Conservation (phyloP, 805 yeast species). For the Blastobotrys robertii region DNA sequence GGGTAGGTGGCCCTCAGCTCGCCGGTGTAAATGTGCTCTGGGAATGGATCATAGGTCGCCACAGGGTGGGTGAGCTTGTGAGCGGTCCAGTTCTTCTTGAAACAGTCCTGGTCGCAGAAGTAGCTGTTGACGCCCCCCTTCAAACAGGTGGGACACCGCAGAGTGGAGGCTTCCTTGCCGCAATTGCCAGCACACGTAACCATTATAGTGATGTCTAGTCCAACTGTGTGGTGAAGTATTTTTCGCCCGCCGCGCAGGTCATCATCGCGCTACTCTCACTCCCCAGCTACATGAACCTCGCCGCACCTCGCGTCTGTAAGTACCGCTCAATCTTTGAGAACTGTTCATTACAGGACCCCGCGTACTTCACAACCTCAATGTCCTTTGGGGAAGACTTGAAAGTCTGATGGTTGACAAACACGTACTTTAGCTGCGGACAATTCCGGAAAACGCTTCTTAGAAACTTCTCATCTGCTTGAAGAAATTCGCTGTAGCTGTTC, state of each 20-base stretch:
- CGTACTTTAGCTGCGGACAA: no score
- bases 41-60: slow-evolving; percentile 76
- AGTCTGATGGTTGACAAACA: no score
- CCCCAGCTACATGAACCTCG: no score
- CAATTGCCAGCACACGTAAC: slow-evolving; percentile 65
- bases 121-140: slow-evolving; percentile 52
- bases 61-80: slow-evolving; percentile 72
- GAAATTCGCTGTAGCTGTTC: no score
- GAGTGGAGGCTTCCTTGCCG: slow-evolving; percentile 68
- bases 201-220: not conserved
- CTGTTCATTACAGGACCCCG: no score
- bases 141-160: slow-evolving; percentile 89
- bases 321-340: no score
- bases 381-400: no score
- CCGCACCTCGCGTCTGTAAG: no score
- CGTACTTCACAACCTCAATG: no score
- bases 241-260: not conserved
- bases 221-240: not conserved
- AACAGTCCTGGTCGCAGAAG: slow-evolving; percentile 82
- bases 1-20: slow-evolving; percentile 72
- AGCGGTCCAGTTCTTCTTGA: slow-evolving; percentile 41
- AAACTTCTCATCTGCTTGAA: no score
- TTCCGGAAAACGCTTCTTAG: no score
- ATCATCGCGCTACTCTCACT: no score
- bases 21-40: slow-evolving; percentile 68